Evolutionary conservation across 169 alveolate genomes (phyloP), one percentile per base, ranked within the genome.

Genomic region (Cryptosporidium andersoni): DNA sequence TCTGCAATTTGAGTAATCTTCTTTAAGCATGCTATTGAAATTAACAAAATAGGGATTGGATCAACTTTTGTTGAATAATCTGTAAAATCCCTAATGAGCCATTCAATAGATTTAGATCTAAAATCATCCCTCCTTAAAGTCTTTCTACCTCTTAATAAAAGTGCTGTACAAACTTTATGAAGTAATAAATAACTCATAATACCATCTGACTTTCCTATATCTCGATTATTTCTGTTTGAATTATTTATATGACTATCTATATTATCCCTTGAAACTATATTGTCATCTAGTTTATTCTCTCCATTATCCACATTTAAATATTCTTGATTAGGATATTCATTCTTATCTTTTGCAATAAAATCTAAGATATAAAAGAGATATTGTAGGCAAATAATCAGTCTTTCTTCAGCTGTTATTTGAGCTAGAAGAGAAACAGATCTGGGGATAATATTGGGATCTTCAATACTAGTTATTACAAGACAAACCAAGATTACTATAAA

Each of bases 301-400:
- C 25, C 25, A 25, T 25, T 25, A 25, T 25, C 25, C 25, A 25
- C 25, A 25, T 25, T 25, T 25, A 25, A 25, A 25, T 25, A 25
- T 25, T 25, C 25, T 25, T 25, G 25, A 25, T 25, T 25, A 25
- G 25, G 25, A 25, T 25, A 25, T 25, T 25, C 25, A 25, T 9
- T 9, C 6, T 60, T 14, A 4, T 9, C 5, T 2, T 34, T 14
- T 5, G 11, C 25, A 6, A 74, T 40, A 43, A 36, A 58, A 42
- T 60, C 74, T 14, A 74, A 53, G 42, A 74, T 4, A 14, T 58
- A 74, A 36, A 74, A 58, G 16, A 74, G 4, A 43, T 74, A 58
- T 36, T 74, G 85, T n/a, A 74, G 74, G 45, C 85, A 74, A 34
- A 47, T 74, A 2, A 74, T 47, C n/a, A 74, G 68, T 5, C 67